Evolutionary conservation across 768 basidiomycete species (phyloP), one percentile per base, ranked within the genome.

Genomic region (Amanita brunnescens): DNA sequence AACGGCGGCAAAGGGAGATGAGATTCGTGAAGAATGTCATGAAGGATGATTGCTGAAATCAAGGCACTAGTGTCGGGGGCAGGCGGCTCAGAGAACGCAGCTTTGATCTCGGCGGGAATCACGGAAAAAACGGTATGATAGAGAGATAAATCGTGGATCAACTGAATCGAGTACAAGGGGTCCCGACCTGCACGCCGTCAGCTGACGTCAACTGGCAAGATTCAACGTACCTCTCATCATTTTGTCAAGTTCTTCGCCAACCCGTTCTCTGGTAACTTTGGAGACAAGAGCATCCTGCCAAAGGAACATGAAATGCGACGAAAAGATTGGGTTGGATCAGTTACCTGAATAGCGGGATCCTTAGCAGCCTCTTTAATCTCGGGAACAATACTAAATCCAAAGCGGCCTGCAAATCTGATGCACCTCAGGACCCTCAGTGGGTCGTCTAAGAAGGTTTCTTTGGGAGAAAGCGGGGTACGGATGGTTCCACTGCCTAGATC

Each of bases 401-500:
- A 91, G 38, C 95, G 76, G 59, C 90, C 90, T 0, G 95, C 87
- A 64, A 99, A 99, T 51, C 96, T 74, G 20, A 98, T 67, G 56
- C 91, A 92, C 33, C 96, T 79, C 20, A 98, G 65, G n/a, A 98
- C 81, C 12, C 96, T 83, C 10, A 99, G 69, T 5, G 96, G 96
- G 66, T 99, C 96, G 59, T 99, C 96, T 21, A 79, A 67, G 61
- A 98, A 98, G 2, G 96, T 99, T 63, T 92, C 80, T 57, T 70
- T 64, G 1, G 96, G 91, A 3, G 89, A 74, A 18, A 98, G 67
- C 1, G 96, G 96, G 0, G 96, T 98, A 13, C 96, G 79, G 44
- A 97, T 84, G 37, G 85, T 70, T 2, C 90, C 87, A 37, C 78
- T 67, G 29, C 74, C 77, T 3, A 99, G 72, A 66, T 99, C 96